A percentile compares a stretch with the other conserved stretches of the same genome.
phyloP scores from a whole-genome alignment of 148 eudicot species.

The Polygonum aviculare region DNA sequence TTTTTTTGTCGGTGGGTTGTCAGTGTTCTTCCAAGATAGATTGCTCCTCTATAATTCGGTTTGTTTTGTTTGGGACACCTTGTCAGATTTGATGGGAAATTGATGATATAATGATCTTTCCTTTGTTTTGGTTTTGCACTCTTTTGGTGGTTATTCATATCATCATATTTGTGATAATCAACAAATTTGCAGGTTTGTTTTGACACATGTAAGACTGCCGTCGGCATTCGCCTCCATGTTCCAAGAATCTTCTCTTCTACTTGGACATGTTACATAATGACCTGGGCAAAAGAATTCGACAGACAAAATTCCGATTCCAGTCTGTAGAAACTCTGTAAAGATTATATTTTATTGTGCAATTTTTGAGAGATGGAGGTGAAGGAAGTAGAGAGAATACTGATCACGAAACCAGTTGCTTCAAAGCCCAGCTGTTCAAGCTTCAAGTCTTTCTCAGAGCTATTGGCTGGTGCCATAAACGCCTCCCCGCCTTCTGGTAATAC shows the following conservation, averaged over 20 bases:
- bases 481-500: slow-evolving; percentile 23
- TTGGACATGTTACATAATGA: neutral
- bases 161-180: neutral
- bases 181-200: neutral
- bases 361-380: slow-evolving; percentile 47
- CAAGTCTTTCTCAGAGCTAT: slow-evolving; percentile 56
- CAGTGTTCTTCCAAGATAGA: neutral
- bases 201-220: neutral
- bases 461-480: slow-evolving; percentile 37
- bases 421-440: slow-evolving; percentile 54
- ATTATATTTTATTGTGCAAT: neutral
- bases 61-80: neutral
- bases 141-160: neutral
- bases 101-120: neutral
- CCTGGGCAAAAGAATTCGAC: neutral
- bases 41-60: neutral
- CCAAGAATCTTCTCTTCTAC: neutral
- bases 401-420: slow-evolving; percentile 81
- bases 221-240: neutral
- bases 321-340: neutral
- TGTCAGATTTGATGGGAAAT: neutral
- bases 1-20: too few relatives aligned
- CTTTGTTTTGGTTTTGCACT: neutral
- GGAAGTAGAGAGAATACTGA: slow-evolving; percentile 45
- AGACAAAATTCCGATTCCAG: neutral